Evolutionary conservation across 2,329 filamentous ascomycete genomes (phyloP).

Genomic region (Pestalotiopsis sp.): DNA sequence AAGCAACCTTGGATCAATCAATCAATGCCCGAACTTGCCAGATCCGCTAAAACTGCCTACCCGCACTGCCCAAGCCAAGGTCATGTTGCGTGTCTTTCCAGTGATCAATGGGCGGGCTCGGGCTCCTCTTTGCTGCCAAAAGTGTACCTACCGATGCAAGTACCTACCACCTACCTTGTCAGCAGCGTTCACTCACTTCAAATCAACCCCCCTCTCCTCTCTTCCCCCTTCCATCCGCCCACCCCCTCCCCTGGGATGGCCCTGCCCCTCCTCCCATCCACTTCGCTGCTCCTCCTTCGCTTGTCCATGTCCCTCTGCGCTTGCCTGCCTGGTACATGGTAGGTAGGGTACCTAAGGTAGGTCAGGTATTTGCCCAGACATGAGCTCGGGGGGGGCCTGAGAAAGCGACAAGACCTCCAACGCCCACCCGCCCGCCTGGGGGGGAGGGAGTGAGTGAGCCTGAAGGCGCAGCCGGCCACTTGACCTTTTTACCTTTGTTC

Average conservation of each 20-base stretch:
- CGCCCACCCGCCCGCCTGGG: constrained; percentile 4
- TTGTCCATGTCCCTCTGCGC: constrained; percentile 10
- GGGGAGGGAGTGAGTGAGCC: not conserved
- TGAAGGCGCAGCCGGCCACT: constrained; percentile 16
- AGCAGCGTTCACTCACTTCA: not conserved
- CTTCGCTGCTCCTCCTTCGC: constrained; percentile 2
- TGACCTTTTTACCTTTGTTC: constrained; percentile 14
- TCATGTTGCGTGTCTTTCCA: not conserved
- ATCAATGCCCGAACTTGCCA: not conserved
- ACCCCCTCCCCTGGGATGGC: not conserved
- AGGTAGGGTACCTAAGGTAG: not conserved
- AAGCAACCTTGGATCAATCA: not conserved
- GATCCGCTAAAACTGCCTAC: not conserved
- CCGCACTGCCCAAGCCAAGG: not conserved
- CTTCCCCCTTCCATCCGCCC: not conserved
- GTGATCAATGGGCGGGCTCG: not conserved
- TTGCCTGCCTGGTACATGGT: not conserved
- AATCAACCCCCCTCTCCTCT: not conserved
- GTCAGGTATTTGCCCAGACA: not conserved
- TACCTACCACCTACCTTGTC: not conserved
- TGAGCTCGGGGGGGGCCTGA: not conserved
- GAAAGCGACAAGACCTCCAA: not conserved
- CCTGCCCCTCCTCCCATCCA: not conserved
- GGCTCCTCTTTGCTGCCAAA: not conserved
- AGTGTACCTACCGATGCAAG: not conserved